phyloP scores from a whole-genome alignment of 805 yeast species.

The Clavispora carvajalis region DNA sequence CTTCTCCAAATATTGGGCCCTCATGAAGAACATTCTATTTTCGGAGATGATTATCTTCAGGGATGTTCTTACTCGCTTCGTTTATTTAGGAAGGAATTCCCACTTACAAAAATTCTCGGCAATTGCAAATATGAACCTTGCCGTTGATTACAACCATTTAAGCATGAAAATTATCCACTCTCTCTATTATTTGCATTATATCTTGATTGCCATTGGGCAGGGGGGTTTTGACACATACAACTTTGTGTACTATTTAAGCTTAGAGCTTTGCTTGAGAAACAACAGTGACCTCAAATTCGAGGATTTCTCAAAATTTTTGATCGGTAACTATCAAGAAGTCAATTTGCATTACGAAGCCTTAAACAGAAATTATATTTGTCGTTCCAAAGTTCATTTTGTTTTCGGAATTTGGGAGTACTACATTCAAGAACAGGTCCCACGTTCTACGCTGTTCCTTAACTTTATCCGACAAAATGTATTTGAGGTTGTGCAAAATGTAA shows the following conservation, averaged over 20 bases:
- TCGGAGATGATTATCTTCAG: constrained; percentile 47
- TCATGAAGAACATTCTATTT: constrained; percentile 40
- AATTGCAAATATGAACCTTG: too few species aligned
- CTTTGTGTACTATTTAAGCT: constrained; percentile 47
- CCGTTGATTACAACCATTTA: constrained; percentile 21
- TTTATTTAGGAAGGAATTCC: constrained; percentile 13
- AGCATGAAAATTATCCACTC: constrained; percentile 30
- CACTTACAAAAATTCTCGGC: neutral
- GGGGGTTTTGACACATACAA: constrained; percentile 64
- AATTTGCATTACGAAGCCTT: constrained; percentile 24
- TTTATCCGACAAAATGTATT: constrained; percentile 28
- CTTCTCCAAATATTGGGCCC: constrained; percentile 30
- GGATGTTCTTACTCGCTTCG: constrained; percentile 38
- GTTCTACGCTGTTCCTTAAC: constrained; percentile 16
- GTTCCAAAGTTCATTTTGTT: constrained; percentile 40
- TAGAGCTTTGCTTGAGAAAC: constrained; percentile 36
- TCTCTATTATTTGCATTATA: constrained; percentile 42
- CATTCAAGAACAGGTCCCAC: constrained; percentile 22
- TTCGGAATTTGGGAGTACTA: constrained; percentile 45
- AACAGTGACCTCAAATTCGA: constrained; percentile 11
- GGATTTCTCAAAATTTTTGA: constrained; percentile 20
- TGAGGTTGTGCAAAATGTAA: constrained; percentile 22
- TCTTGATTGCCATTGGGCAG: constrained; percentile 50
- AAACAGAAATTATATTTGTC: constrained; percentile 21
- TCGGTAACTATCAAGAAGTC: constrained; percentile 31